Conservation (phyloP, 352 stramenopile species). For the Pythium guiyangense region DNA sequence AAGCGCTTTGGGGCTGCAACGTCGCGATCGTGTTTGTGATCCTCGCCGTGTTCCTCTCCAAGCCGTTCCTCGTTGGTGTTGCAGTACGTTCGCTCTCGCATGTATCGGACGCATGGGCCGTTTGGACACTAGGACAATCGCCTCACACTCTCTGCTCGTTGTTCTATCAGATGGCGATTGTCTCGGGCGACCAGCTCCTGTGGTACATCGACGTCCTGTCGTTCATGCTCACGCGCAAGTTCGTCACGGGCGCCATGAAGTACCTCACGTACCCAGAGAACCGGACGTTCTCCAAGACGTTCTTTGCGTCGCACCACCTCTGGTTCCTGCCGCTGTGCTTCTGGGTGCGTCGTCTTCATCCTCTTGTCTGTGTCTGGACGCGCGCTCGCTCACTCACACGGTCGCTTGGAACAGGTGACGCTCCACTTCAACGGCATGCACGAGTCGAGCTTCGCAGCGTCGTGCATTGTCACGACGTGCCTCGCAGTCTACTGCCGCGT, state of each 20-base stretch:
- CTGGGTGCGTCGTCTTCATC: slow-evolving; percentile 63
- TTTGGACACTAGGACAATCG: background rate
- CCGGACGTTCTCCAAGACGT: slow-evolving; percentile 72
- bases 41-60: slow-evolving; percentile 61
- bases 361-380: no score
- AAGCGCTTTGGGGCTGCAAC: slow-evolving; percentile 82
- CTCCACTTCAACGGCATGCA: slow-evolving; percentile 70
- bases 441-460: slow-evolving; percentile 54
- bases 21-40: slow-evolving; percentile 64
- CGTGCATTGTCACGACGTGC: slow-evolving; percentile 53
- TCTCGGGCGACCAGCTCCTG: slow-evolving; percentile 91
- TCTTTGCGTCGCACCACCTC: slow-evolving; percentile 80
- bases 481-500: slow-evolving; percentile 51
- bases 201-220: slow-evolving; percentile 89
- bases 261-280: slow-evolving; percentile 88
- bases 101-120: background rate
- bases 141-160: background rate
- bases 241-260: slow-evolving; percentile 86
- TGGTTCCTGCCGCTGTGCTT: slow-evolving; percentile 84
- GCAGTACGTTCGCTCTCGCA: slow-evolving; percentile 28
- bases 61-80: slow-evolving; percentile 80
- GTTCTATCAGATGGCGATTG: slow-evolving; percentile 72
- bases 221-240: slow-evolving; percentile 76
- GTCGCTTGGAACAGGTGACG: slow-evolving; percentile 35
- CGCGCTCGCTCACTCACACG: background rate